Conservation (phyloP, 2,329 filamentous ascomycete species). For the Aspergillaceae sp. region DNA sequence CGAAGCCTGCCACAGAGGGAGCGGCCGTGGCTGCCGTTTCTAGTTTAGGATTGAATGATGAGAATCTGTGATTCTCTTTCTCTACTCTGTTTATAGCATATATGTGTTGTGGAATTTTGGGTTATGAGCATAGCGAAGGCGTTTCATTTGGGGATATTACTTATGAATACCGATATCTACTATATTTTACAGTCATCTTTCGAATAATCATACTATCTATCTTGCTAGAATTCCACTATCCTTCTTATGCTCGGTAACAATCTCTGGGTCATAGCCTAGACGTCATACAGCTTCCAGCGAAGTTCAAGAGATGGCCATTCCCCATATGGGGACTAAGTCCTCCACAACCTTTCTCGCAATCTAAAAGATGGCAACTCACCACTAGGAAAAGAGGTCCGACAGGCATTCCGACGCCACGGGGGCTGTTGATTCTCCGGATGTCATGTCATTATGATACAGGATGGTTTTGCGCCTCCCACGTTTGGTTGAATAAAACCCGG, state of each 20-base stretch:
- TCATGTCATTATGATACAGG: constrained; percentile 5
- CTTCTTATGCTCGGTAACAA: too few species aligned
- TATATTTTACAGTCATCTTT: too few species aligned
- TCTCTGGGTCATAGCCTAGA: not conserved
- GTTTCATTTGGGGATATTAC: not conserved
- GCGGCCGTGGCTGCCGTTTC: constrained; percentile 21
- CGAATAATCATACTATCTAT: too few species aligned
- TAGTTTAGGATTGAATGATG: not conserved
- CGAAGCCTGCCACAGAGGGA: constrained; percentile 20
- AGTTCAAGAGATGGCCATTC: too few species aligned
- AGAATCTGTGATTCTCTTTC: not conserved
- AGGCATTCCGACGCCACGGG: not conserved
- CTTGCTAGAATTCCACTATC: too few species aligned
- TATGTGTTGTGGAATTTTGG: not conserved
- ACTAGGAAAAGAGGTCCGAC: not conserved
- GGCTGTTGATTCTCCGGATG: not conserved
- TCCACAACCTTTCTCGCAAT: too few species aligned
- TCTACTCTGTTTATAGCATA: not conserved
- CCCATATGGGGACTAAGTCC: too few species aligned
- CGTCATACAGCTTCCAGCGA: not conserved
- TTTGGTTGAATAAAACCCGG: constrained; percentile 1
- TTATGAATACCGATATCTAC: too few species aligned
- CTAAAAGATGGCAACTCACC: too few species aligned
- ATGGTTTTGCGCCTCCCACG: not conserved
- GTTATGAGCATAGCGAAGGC: not conserved